Evolutionary conservation across 1,284 basidiomycete species (phyloP).

Genomic region (Mixia osmundae): DNA sequence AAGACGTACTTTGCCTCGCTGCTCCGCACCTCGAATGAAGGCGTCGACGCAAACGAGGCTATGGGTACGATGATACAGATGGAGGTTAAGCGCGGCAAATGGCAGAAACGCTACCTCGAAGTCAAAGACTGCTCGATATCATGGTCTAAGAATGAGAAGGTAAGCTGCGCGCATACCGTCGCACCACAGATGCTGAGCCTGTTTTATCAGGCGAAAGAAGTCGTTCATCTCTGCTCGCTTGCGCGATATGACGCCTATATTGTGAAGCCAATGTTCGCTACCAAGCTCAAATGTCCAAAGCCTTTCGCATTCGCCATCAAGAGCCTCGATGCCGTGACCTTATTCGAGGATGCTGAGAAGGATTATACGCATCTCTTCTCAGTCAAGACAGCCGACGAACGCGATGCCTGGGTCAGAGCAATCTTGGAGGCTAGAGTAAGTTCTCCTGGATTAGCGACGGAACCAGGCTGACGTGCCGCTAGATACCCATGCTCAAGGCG

Average conservation of each 20-base stretch:
- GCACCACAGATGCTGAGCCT: not conserved
- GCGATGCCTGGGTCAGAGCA: slow-evolving; percentile 14
- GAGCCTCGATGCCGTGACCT: slow-evolving; percentile 54
- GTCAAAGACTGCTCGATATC: slow-evolving; percentile 60
- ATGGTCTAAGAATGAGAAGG: slow-evolving; percentile 63
- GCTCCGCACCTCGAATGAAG: slow-evolving; percentile 17
- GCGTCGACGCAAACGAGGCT: slow-evolving; percentile 21
- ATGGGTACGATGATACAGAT: slow-evolving; percentile 57
- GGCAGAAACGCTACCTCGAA: slow-evolving; percentile 68
- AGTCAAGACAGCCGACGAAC: slow-evolving; percentile 39
- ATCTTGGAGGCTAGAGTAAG: slow-evolving; percentile 12
- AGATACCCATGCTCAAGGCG: too few species aligned
- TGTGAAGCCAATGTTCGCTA: slow-evolving; percentile 35
- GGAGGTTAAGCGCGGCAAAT: slow-evolving; percentile 70
- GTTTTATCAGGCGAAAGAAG: slow-evolving; percentile 47
- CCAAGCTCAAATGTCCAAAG: slow-evolving; percentile 37
- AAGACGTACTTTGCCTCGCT: slow-evolving; percentile 6
- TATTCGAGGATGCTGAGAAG: slow-evolving; percentile 46
- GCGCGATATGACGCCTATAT: slow-evolving; percentile 64
- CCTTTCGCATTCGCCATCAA: slow-evolving; percentile 60
- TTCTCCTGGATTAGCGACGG: not conserved
- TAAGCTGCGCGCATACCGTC: slow-evolving; percentile 22
- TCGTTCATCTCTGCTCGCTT: slow-evolving; percentile 48
- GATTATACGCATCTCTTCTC: slow-evolving; percentile 54
- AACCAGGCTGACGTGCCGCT: too few species aligned